Conservation (phyloP, 225 moss, liverwort and hornwort genomes). For the Pseudisothecium myosuroides region DNA sequence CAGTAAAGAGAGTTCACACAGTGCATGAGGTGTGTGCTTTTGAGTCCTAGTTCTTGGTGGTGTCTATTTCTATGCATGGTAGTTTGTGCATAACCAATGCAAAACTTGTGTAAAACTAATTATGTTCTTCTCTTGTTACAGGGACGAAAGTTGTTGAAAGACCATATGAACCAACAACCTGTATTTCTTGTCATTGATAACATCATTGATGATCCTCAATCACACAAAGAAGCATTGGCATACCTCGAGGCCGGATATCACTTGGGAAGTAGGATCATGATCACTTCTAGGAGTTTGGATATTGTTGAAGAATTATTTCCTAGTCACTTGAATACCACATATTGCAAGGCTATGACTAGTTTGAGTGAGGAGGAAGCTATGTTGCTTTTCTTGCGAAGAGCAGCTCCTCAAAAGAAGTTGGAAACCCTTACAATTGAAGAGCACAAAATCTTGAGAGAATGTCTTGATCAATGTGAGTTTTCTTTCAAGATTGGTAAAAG, state of each 20-base stretch:
- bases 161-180: not conserved
- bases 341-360: not conserved
- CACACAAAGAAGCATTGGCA: fast-evolving
- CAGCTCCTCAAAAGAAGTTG: not conserved
- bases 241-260: not conserved
- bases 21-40: not conserved
- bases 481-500: fast-evolving
- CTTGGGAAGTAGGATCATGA: not conserved
- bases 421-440: not conserved
- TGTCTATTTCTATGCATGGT: no score
- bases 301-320: not conserved
- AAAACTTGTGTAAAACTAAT: not conserved
- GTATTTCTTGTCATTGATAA: not conserved
- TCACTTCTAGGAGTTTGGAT: not conserved
- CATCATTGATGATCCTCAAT: not conserved
- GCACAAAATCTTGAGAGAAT: not conserved
- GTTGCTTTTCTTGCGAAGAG: not conserved
- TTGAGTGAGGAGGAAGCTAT: not conserved
- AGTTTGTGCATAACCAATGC: fast-evolving
- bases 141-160: not conserved
- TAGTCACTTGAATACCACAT: fast-evolving
- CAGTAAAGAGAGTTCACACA: fast-evolving
- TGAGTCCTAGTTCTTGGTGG: fast-evolving
- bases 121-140: not conserved
- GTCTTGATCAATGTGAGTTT: not conserved